Conservation (phyloP, 768 basidiomycete species). For the Collybiopsis luxurians region DNA sequence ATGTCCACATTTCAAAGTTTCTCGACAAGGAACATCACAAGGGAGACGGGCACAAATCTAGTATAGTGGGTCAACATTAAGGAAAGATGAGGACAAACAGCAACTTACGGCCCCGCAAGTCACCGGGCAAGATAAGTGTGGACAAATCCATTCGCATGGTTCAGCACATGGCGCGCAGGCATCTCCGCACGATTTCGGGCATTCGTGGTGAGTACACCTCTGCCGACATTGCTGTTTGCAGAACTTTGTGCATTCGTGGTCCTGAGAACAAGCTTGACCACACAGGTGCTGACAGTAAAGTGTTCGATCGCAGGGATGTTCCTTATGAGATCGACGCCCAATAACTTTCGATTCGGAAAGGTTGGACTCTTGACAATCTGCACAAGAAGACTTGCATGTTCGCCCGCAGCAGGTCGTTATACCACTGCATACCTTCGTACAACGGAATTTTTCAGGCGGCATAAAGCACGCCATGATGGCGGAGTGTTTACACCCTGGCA, state of each 20-base stretch:
- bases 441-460: constrained; percentile 37
- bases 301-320: constrained; percentile 47
- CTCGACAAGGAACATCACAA: constrained; percentile 54
- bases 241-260: constrained; percentile 44
- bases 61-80: not conserved
- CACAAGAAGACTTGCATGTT: constrained; percentile 46
- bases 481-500: constrained; percentile 54
- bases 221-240: constrained; percentile 53
- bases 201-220: constrained; percentile 50
- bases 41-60: constrained; percentile 67
- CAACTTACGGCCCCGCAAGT: constrained; percentile 65
- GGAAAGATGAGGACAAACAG: not conserved
- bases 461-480: constrained; percentile 44
- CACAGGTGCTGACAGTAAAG: constrained; percentile 61
- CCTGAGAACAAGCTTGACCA: constrained; percentile 35
- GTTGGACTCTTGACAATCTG: constrained; percentile 51
- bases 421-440: constrained; percentile 39
- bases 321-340: constrained; percentile 34
- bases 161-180: constrained; percentile 65
- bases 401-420: constrained; percentile 53
- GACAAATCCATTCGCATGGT: constrained; percentile 58
- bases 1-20: constrained; percentile 56
- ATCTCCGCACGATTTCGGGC: constrained; percentile 43
- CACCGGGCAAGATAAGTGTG: constrained; percentile 54
- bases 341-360: too few relatives aligned